Base-by-base conservation (phyloP, 441 rosid species). In the Dalechampia spathulata region DNA sequence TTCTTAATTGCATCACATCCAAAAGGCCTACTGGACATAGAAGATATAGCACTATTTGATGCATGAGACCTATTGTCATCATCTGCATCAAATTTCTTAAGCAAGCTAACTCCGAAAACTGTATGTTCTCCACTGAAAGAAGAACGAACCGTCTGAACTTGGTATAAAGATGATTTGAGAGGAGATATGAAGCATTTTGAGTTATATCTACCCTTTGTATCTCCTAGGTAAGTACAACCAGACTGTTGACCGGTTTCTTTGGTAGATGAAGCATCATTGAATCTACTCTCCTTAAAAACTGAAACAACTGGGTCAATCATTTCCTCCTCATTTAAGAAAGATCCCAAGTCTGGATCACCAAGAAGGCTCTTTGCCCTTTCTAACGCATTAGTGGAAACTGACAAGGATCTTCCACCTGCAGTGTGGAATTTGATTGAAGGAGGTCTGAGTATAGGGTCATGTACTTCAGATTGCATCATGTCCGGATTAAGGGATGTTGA, bases 331-430 rank as follows among this genome's bases (percentile, higher is more conserved):
- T 71, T 71, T 52, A 78, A 76, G 64, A 79, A 72, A 75, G 57
- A 56, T 62, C 82, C 96, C 28, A 83, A 49, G 49, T 84, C 98
- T 17, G 96, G 92, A 51, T 82, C 96, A 57, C 98, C 98, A 70
- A 94, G 98, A 76, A 90, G 96, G 45, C 75, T 83, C 72, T 83
- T 87, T 60, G 95, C 96, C 63, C 96, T 96, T 49, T 77, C 74
- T 71, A 94, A 66, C 57, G 98, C 96, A 65, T 83, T 86, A 71
- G 64, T 75, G 13, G 98, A 90, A 67, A 94, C 87, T 20, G 92
- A 86, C 64, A 90, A 70, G 53, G 94, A 81, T 80, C 83, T 84
- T 30, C 96, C 96, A 62, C 91, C 86, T 27, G 96, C 99, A 47
- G 99, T 89, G 36, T 79, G 90, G 74, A 93, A 90, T 74, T 75